These are phyloP conservation scores for Leishmania lainsoni DNA, from an alignment of 208 protist genomes.

Conservation along the genomic window DNA sequence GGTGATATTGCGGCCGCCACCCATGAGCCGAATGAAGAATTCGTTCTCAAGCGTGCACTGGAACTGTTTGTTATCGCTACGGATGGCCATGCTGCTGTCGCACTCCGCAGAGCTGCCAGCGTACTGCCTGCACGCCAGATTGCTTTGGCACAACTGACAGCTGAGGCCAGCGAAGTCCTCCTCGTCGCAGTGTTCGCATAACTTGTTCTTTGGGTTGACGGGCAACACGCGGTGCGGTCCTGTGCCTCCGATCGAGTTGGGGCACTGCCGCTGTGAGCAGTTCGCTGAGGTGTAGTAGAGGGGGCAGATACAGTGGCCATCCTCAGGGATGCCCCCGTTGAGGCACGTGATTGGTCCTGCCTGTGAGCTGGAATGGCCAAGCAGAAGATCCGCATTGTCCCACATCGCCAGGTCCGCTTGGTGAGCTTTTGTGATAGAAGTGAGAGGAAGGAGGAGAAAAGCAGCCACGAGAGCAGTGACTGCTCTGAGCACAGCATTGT, in stretches of 20 bases:
- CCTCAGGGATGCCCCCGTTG: constrained; percentile 48
- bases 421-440: neutral
- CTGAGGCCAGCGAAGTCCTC: constrained; percentile 54
- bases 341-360: constrained; percentile 33
- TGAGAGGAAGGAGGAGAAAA: neutral
- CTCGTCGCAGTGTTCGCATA: constrained; percentile 52
- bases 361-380: neutral
- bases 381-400: neutral
- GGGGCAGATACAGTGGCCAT: constrained; percentile 55
- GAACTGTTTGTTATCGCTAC: constrained; percentile 79
- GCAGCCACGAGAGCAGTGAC: neutral
- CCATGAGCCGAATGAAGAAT: constrained; percentile 68
- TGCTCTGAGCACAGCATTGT: neutral
- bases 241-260: constrained; percentile 53
- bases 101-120: constrained; percentile 39
- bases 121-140: constrained; percentile 49
- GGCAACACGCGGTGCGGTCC: constrained; percentile 42
- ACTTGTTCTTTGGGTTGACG: constrained; percentile 36
- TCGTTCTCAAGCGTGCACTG: constrained; percentile 61
- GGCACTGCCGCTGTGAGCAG: constrained; percentile 64
- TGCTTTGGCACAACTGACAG: constrained; percentile 71
- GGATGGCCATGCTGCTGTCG: constrained; percentile 43
- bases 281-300: constrained; percentile 57
- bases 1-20: constrained; percentile 63
- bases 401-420: neutral